These are phyloP conservation scores for Ilyonectria robusta DNA, from an alignment of 2,329 filamentous ascomycete genomes.

Conservation along the genomic window DNA sequence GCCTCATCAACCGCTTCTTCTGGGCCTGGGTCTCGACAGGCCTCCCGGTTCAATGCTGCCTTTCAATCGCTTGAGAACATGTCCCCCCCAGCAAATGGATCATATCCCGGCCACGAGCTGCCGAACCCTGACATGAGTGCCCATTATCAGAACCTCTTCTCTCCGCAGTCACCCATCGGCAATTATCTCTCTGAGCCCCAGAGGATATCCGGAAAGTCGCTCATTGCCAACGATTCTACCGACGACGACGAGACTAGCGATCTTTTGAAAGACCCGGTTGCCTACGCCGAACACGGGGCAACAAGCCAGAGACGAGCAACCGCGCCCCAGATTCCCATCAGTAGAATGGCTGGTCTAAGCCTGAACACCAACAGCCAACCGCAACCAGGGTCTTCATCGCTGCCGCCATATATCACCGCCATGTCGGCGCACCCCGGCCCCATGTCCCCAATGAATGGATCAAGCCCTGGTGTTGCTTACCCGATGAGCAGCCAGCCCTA, in stretches of 20 bases:
- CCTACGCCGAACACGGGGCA: constrained; percentile 75
- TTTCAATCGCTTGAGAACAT: constrained; percentile 75
- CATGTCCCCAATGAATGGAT: constrained; percentile 69
- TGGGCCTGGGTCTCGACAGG: constrained; percentile 62
- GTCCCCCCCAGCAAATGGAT: constrained; percentile 71
- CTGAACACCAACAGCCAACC: constrained; percentile 74
- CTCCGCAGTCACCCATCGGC: constrained; percentile 80
- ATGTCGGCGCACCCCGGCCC: constrained; percentile 60
- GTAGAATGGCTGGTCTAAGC: constrained; percentile 78
- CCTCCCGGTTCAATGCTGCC: constrained; percentile 72
- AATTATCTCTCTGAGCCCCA: constrained; percentile 75
- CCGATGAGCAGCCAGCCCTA: constrained; percentile 66
- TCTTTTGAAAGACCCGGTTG: constrained; percentile 80
- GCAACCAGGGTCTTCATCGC: constrained; percentile 64
- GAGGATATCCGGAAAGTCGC: constrained; percentile 75
- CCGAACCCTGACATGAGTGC: constrained; percentile 68
- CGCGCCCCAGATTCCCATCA: constrained; percentile 78
- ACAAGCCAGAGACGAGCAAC: constrained; percentile 74
- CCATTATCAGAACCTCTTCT: constrained; percentile 76
- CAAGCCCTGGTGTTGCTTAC: constrained; percentile 49
- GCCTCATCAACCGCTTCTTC: constrained; percentile 57
- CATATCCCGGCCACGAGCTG: constrained; percentile 69
- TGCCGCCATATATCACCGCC: constrained; percentile 62
- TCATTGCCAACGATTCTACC: constrained; percentile 77
- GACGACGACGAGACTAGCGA: constrained; percentile 79